Evolutionary conservation across 2,329 filamentous ascomycete species (phyloP), one percentile per base, ranked within the genome.

Genomic region (Boeremia exigua): DNA sequence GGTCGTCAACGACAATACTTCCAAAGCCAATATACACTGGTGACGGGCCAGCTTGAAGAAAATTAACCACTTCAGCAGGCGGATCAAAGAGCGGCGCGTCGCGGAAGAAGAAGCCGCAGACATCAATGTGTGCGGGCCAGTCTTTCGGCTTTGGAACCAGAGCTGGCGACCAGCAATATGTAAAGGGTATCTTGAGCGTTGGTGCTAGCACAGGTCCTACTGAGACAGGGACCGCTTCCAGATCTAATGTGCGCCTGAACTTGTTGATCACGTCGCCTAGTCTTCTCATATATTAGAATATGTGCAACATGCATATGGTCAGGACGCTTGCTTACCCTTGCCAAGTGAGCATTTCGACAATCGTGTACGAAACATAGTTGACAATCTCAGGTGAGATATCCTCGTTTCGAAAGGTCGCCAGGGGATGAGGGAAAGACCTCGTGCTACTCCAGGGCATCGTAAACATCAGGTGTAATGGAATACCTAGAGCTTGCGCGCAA

Each of bases 401-500:
- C 66, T 62, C 30, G 62, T 59, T 34, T 74, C 69, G 34, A n/a
- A 83, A 56, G 62, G 82, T 82, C 0, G 80, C 80, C 37, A 83
- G 62, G 0, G 81, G 81, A 68, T 82, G 81, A 0, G 79, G 76
- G 58, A 81, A 81, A 0, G 71, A 75, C 30, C 59, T 68, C 8
- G 80, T 82, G 11, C 68, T 72, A 19, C 65, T 77, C 77, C 79
- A 83, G 3, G 81, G 81, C 81, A 83, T 84, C 0, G 92, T 96
- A 76, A 96, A 96, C 89, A 96, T 95, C 68, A 96, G 82, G 68
- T 91, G 88, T 6, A 91, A 68, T 0, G 89, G 88, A 27, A 91
- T 84, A 1, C 88, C 88, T 62, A 91, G 72, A 68, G 87, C 88
- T 75, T 91, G n/a, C n/a, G n/a, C n/a, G n/a, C n/a, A n/a, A n/a